phyloP scores from a whole-genome alignment of 2,329 filamentous ascomycete genomes.

The Achaetomium macrosporum region DNA sequence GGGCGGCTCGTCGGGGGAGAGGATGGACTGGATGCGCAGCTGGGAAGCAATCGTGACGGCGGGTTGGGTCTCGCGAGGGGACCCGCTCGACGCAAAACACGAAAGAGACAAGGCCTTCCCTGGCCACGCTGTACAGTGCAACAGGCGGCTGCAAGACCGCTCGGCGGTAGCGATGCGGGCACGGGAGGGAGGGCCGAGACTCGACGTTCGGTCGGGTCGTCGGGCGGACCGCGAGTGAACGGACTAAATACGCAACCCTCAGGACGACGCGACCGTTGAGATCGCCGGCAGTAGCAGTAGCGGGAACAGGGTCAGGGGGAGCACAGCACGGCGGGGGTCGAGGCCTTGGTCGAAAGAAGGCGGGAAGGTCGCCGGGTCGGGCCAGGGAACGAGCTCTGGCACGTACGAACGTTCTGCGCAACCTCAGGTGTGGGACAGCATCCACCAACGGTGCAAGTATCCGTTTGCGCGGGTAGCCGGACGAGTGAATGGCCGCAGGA shows the following conservation, averaged over 20 bases:
- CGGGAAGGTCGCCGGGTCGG: conserved; percentile 2
- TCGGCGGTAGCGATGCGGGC: conserved; percentile 20
- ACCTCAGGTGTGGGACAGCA: conserved; percentile 19
- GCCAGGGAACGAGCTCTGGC: conserved; percentile 1
- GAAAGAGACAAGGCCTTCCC: conserved; percentile 18
- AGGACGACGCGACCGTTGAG: conserved; percentile 4
- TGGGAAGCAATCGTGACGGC: conserved; percentile 46
- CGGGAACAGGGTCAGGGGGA: conserved; percentile 6
- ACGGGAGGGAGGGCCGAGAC: conserved; percentile 17
- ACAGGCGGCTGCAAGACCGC: conserved; percentile 22
- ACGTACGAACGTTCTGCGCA: conserved; percentile 21
- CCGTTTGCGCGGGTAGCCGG: conserved; percentile 22
- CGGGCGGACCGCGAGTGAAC: conserved; percentile 16
- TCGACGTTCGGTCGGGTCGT: conserved; percentile 18
- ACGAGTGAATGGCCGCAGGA: conserved; percentile 14
- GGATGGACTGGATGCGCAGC: conserved; percentile 46
- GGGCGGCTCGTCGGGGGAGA: conserved; percentile 41
- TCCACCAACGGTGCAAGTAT: conserved; percentile 25
- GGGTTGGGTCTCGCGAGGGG: conserved; percentile 34
- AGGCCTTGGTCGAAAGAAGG: not conserved
- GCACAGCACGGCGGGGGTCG: conserved; percentile 1
- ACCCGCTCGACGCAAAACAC: conserved; percentile 28
- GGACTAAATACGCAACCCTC: conserved; percentile 19
- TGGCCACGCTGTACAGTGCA: conserved; percentile 22
- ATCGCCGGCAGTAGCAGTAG: not conserved